Evolutionary conservation across 176 grass and related monocot genomes (phyloP).

Genomic region (Musa beccarii): DNA sequence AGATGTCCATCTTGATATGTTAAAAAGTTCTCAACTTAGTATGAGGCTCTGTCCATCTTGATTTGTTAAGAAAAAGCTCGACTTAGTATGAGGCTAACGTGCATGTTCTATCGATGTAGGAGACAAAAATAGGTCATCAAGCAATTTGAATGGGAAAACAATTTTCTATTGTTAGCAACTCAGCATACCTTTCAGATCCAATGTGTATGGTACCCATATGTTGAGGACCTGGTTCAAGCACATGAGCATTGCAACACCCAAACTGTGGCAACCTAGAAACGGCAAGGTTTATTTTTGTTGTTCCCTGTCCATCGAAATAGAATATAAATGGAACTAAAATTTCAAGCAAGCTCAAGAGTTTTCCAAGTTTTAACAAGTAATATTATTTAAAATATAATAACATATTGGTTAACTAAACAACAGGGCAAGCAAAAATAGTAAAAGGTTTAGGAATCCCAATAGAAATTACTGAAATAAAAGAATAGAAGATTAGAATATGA

Average conservation of each 20-base stretch:
- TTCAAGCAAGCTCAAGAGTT: background rate
- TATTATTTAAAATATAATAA: background rate
- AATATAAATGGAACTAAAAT: constrained; percentile 9
- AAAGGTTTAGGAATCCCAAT: no score
- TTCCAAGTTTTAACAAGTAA: constrained; percentile 4
- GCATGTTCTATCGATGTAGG: no score
- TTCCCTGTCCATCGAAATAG: constrained; percentile 45
- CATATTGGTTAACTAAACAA: background rate
- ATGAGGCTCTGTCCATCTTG: no score
- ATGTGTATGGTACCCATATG: constrained; percentile 98
- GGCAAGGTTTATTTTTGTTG: constrained; percentile 96
- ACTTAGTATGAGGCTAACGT: background rate
- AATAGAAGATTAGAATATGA: no score
- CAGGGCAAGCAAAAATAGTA: background rate
- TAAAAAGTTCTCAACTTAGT: no score
- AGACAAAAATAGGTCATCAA: no score
- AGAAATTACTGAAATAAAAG: no score
- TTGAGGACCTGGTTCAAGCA: constrained; percentile 56
- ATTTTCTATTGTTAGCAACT: background rate
- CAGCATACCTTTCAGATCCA: constrained; percentile 75
- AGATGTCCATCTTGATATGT: no score
- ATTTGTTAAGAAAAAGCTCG: background rate
- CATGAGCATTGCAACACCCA: constrained; percentile 52
- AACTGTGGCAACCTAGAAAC: constrained; percentile 92
- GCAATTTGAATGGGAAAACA: background rate